These are phyloP conservation scores for Castanea mollissima DNA, from an alignment of 306 rosid genomes.

Conservation along the genomic window DNA sequence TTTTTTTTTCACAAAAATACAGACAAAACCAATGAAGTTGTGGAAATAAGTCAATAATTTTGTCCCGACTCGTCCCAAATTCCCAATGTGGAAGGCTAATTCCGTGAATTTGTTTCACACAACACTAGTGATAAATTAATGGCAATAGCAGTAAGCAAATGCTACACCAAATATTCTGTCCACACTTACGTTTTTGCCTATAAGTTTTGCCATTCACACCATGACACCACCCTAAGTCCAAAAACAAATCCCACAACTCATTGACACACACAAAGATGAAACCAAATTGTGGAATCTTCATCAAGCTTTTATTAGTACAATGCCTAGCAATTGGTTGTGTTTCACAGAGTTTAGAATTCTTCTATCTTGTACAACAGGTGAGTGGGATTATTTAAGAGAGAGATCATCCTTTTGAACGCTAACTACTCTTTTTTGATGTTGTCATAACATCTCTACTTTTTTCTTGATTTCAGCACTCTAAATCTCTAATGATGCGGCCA, in stretches of 20 bases:
- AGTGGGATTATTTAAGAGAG: not conserved
- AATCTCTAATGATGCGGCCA: slow-evolving; percentile 32
- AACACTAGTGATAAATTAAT: not conserved
- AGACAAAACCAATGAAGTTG: too few species aligned
- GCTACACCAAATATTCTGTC: not conserved
- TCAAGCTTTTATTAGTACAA: slow-evolving; percentile 23
- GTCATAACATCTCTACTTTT: too few species aligned
- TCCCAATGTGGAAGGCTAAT: not conserved
- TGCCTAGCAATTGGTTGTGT: slow-evolving; percentile 8
- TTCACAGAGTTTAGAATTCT: slow-evolving; percentile 32
- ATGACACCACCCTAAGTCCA: not conserved
- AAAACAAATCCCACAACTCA: not conserved
- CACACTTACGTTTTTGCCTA: not conserved
- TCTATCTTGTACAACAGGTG: slow-evolving; percentile 44
- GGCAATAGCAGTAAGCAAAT: not conserved
- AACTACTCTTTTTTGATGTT: too few species aligned
- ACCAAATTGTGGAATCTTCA: not conserved
- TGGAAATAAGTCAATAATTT: too few species aligned
- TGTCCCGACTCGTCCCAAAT: too few species aligned
- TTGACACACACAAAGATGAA: not conserved
- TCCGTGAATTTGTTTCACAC: not conserved
- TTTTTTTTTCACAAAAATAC: too few species aligned
- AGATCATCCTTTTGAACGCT: not conserved
- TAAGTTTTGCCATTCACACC: not conserved
- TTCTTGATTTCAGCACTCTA: not conserved